Evolutionary conservation across 345 rosid species (phyloP).

Genomic region (Aquilaria yunnanensis): DNA sequence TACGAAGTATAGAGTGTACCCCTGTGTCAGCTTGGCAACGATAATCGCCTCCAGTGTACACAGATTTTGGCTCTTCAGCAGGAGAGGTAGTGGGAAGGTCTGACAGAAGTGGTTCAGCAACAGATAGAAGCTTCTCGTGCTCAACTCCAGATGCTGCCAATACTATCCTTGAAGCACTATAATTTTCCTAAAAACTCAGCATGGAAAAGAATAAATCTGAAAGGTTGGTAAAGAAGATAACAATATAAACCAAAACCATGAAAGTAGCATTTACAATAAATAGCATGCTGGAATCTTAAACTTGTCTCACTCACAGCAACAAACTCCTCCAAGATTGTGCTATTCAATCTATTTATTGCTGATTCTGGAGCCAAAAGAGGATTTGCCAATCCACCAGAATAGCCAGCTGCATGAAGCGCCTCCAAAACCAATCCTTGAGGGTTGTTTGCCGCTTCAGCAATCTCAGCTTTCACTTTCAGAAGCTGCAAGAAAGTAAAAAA

Average conservation of each 20-base stretch:
- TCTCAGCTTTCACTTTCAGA: constrained; percentile 57
- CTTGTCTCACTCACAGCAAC: constrained; percentile 47
- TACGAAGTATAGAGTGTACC: constrained; percentile 34
- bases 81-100: constrained; percentile 54
- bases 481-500: constrained; percentile 41
- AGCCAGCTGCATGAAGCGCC: constrained; percentile 84
- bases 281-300: neutral
- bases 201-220: constrained; percentile 4
- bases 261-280: constrained; percentile 9
- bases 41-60: constrained; percentile 85
- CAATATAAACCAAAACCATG: neutral
- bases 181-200: constrained; percentile 55
- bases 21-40: constrained; percentile 76
- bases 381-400: constrained; percentile 79
- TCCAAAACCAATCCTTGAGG: constrained; percentile 76
- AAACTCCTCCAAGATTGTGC: constrained; percentile 63
- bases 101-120: constrained; percentile 80
- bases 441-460: constrained; percentile 55
- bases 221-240: constrained; percentile 2
- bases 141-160: constrained; percentile 89
- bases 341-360: constrained; percentile 45
- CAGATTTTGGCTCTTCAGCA: constrained; percentile 57
- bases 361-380: constrained; percentile 85
- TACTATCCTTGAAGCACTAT: constrained; percentile 72
- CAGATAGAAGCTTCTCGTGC: constrained; percentile 61